Base-by-base conservation (phyloP, 2,329 filamentous ascomycete species). In the Acrodontium crateriforme region DNA sequence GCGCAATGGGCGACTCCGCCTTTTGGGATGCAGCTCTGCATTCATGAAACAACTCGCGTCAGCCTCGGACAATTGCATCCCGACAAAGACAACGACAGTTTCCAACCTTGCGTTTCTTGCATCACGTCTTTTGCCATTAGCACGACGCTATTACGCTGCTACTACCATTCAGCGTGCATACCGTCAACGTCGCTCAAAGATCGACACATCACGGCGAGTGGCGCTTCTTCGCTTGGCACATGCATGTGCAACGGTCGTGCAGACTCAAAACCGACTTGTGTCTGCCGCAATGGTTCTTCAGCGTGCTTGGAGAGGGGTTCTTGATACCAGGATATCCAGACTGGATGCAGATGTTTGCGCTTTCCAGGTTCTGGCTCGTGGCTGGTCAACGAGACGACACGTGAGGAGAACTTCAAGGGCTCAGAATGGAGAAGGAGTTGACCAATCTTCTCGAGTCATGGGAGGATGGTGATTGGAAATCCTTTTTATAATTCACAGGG, bases 71-170 rank as follows among this genome's bases (percentile, higher is more conserved):
- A 37, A 29, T 17, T 45, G 56, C 15, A 59, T 73, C 14, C 66
- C 69, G 9, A 62, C 65, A 31, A 54, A 54, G 15, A 60, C 66
- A 38, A 72, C 70, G 36, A 69, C 66, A 0, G 45, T 72, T 15
- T 62, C 66, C 2, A 61, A 65, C 3, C 60, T 76, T 6, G 60
- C 69, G 3, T 74, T 74, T 45, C 59, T 76, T 5, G 69, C 68
- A 22, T 71, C 67, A 3, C 60, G 70, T 21, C 52, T 75, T 1
- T 53, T 75, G 3, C 60, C 63, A 0, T 56, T 68, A 5, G 60
- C 61, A 2, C 56, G 56, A 31, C 52, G 51, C 9, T 53, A 59
- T 32, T 59, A 62, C 23, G 70, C 70, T 2, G 68, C 69, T 1
- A 45, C 53, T 2, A 54, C 54, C 1, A 59, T 76, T 10, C 70